Conservation (phyloP, 2,329 filamentous ascomycete species). For the Phyllosticta ampelicida region DNA sequence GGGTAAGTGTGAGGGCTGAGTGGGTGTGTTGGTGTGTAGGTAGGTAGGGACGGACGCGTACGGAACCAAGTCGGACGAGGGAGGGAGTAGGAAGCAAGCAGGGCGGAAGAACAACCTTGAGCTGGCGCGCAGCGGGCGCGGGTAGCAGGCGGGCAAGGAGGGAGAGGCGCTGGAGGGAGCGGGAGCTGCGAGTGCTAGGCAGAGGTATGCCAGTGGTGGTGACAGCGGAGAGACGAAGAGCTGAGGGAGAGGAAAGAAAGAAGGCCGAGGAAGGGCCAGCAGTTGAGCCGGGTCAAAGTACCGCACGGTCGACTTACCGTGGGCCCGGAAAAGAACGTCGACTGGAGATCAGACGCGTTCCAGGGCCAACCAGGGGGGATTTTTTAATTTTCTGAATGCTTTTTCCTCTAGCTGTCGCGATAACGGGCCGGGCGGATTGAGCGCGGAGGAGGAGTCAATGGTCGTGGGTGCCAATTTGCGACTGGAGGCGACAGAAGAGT, state of each 20-base stretch:
- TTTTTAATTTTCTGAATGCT: no score
- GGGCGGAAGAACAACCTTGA: no score
- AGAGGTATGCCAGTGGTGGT: no score
- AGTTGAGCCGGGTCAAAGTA: slow-evolving; percentile 6
- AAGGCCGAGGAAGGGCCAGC: slow-evolving; percentile 11
- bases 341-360: no score
- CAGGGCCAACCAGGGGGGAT: no score
- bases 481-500: no score
- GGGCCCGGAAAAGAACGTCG: slow-evolving; percentile 10
- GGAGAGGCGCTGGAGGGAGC: not conserved
- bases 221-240: slow-evolving; percentile 1
- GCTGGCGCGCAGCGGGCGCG: not conserved
- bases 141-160: slow-evolving; percentile 6
- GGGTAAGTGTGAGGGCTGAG: slow-evolving; percentile 2
- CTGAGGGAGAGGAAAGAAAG: slow-evolving; percentile 7
- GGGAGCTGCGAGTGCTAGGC: not conserved
- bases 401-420: no score
- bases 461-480: no score
- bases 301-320: slow-evolving; percentile 10
- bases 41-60: slow-evolving; percentile 1
- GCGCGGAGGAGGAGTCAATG: no score
- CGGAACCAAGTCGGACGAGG: slow-evolving; percentile 3
- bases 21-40: not conserved
- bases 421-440: no score
- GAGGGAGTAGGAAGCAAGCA: slow-evolving; percentile 1